Conservation (phyloP, 495 filamentous ascomycete species). For the Aspergillus nidulans region DNA sequence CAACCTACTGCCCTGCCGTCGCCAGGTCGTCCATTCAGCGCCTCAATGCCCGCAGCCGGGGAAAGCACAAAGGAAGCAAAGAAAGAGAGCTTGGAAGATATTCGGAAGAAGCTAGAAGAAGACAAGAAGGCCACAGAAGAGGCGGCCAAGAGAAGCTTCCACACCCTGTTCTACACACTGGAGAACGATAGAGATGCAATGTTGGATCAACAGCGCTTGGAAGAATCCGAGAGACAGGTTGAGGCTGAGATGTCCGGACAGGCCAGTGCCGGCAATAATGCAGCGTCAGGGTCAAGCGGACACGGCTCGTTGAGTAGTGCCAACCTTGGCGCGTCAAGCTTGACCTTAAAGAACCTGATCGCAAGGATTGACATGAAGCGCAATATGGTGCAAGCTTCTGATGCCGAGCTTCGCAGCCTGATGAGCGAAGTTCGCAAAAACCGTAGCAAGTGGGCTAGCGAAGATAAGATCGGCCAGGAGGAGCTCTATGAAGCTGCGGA, state of each 20-base stretch:
- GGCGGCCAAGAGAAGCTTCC: slow-evolving; percentile 80
- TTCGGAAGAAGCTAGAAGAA: slow-evolving; percentile 89
- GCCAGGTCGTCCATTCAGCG: slow-evolving; percentile 26
- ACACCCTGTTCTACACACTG: slow-evolving; percentile 88
- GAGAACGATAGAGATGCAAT: slow-evolving; percentile 94
- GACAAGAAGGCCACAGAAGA: slow-evolving; percentile 92
- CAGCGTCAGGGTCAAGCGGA: slow-evolving; percentile 47
- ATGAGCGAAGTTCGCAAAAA: slow-evolving; percentile 98
- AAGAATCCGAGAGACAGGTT: slow-evolving; percentile 92
- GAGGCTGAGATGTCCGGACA: slow-evolving; percentile 87
- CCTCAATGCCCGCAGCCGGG: slow-evolving; percentile 23
- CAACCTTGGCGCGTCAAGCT: slow-evolving; percentile 92
- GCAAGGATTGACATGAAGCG: slow-evolving; percentile 90
- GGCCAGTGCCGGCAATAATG: slow-evolving; percentile 41
- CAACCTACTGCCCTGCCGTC: slow-evolving; percentile 29
- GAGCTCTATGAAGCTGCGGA: slow-evolving; percentile 96
- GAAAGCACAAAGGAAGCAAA: slow-evolving; percentile 40
- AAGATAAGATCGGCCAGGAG: slow-evolving; percentile 94
- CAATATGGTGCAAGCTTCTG: slow-evolving; percentile 79
- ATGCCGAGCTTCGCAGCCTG: slow-evolving; percentile 82
- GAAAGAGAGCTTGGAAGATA: slow-evolving; percentile 72
- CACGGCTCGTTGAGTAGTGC: slow-evolving; percentile 87
- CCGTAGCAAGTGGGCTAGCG: slow-evolving; percentile 96
- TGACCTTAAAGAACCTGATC: slow-evolving; percentile 95
- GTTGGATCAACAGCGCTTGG: slow-evolving; percentile 94